phyloP scores from a whole-genome alignment of 805 yeast genomes.

The Schwanniomyces vanrijiae region DNA sequence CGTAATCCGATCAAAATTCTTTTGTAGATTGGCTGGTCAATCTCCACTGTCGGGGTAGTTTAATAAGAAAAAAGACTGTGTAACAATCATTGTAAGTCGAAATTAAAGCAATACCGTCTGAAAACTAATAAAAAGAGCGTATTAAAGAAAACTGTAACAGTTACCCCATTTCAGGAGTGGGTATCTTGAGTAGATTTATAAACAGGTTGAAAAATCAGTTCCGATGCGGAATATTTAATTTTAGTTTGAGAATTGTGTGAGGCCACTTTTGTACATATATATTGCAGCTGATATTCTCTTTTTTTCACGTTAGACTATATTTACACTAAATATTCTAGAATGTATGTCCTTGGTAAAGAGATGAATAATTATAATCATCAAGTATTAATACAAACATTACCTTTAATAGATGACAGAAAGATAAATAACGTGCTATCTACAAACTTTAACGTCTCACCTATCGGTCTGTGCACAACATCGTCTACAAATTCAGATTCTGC shows the following conservation, averaged over 20 bases:
- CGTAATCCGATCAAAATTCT: background rate
- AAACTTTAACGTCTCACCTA: slow-evolving; percentile 3
- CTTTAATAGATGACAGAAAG: background rate
- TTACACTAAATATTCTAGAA: background rate
- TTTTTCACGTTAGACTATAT: background rate
- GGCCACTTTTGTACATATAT: background rate
- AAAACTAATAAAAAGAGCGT: background rate
- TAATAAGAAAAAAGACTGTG: background rate
- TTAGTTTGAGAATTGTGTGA: background rate
- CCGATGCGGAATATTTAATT: slow-evolving; percentile 7
- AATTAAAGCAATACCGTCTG: background rate
- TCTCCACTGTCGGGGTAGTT: slow-evolving; percentile 2
- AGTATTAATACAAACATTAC: slow-evolving; percentile 3
- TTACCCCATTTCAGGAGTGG: slow-evolving; percentile 1
- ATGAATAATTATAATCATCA: slow-evolving; percentile 4
- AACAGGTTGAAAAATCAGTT: slow-evolving; percentile 3
- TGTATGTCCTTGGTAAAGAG: background rate
- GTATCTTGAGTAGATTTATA: background rate
- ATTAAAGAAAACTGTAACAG: background rate
- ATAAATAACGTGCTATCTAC: background rate
- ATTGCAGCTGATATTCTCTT: slow-evolving; percentile 3
- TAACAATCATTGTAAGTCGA: background rate
- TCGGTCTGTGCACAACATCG: slow-evolving; percentile 6
- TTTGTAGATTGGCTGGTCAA: background rate
- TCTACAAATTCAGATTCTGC: slow-evolving; percentile 10